phyloP scores from a whole-genome alignment of 2,329 filamentous ascomycete species.

The Coleophoma eucalyptorum region DNA sequence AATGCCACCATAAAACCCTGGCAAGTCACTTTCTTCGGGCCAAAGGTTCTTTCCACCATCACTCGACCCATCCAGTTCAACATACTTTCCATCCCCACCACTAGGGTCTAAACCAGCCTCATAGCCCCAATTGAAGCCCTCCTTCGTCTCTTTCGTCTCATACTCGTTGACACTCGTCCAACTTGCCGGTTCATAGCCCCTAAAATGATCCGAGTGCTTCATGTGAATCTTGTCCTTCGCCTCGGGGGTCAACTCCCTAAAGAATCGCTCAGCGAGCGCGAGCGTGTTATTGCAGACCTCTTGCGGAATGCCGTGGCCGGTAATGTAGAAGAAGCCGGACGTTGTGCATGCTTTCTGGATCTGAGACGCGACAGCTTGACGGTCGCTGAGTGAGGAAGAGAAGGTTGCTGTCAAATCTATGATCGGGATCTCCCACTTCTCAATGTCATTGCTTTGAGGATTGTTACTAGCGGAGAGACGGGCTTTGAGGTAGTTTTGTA shows the following conservation, averaged over 20 bases:
- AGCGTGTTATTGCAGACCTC: slow-evolving; percentile 36
- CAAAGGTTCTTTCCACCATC: slow-evolving; percentile 21
- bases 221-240: slow-evolving; percentile 37
- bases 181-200: slow-evolving; percentile 46
- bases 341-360: slow-evolving; percentile 24
- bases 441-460: neutral
- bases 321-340: slow-evolving; percentile 31
- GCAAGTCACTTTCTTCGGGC: slow-evolving; percentile 21
- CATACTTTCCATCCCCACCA: slow-evolving; percentile 26
- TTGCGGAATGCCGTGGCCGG: slow-evolving; percentile 40
- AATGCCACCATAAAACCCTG: slow-evolving; percentile 25
- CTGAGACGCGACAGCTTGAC: slow-evolving; percentile 19
- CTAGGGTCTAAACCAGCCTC: slow-evolving; percentile 24
- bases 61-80: slow-evolving; percentile 23
- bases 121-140: slow-evolving; percentile 30
- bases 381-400: slow-evolving; percentile 16
- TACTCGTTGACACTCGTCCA: slow-evolving; percentile 41
- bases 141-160: slow-evolving; percentile 42
- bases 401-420: slow-evolving; percentile 25
- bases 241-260: slow-evolving; percentile 38
- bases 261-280: slow-evolving; percentile 39
- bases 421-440: slow-evolving; percentile 22
- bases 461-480: slow-evolving; percentile 15
- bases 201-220: slow-evolving; percentile 32
- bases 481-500: slow-evolving; percentile 20